Evolutionary conservation across 2,329 filamentous ascomycete species (phyloP), one percentile per base, ranked within the genome.

Genomic region (Elsinoe arachidis): DNA sequence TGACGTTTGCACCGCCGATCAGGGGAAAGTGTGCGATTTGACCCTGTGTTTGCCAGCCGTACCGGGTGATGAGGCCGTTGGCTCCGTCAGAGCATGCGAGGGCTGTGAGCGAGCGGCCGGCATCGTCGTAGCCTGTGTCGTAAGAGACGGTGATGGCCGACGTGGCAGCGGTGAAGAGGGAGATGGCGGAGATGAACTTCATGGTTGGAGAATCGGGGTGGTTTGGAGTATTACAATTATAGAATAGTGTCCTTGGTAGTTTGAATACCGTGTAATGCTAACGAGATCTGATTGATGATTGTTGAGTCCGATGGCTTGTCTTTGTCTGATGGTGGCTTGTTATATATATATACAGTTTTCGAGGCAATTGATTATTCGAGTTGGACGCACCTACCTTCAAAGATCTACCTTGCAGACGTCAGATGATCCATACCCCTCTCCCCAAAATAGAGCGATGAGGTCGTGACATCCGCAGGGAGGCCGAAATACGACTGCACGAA

Each of bases 51-150:
- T 68, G 67, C 80, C 80, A 87, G 64, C 76, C 76, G 72, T 81
- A 81, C 65, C 76, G 78, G 64, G 79, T 82, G 61, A 81, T 80
- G 61, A 89, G 77, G 58, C 86, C 86, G 71, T 88, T 85, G 60
- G 61, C 47, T 56, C 86, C 86, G 66, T 88, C 82, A 33, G 82
- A 86, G 79, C 86, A 90, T 60, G 83, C 69, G 44, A 90, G 78
- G 4, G 66, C 69, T 34, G 72, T 76, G 56, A 91, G 69, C 44
- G 80, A 75, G 58, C 82, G 79, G 59, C 63, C 63, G 46, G 68
- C 69, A 61, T 85, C 74, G 67, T 91, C 87, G 73, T 88, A 93
- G 67, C 79, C 82, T 17, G 74, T 72, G 73, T 91, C 87, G 72
- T 85, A 92, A 62, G 84, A 85, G 66, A 90, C 86, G 70, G 66